Conservation (phyloP, 2,329 filamentous ascomycete species). For the Zymoseptoria passerinii region DNA sequence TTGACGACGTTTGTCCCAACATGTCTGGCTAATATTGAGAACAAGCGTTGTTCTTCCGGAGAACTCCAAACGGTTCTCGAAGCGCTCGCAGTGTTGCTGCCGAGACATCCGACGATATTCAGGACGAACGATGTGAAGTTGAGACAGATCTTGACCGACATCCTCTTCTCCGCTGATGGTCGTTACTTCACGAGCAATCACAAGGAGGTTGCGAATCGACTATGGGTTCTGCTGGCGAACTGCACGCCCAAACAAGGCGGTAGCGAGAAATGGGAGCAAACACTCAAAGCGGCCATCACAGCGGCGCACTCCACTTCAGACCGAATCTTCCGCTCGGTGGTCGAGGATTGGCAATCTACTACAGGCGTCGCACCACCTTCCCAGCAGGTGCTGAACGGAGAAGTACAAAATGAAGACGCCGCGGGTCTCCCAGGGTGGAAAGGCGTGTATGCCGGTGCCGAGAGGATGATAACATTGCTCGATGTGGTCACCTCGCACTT, state of each 20-base stretch:
- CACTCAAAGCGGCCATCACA: slow-evolving; percentile 53
- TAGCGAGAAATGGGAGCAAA: slow-evolving; percentile 68
- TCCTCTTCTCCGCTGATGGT: slow-evolving; percentile 34
- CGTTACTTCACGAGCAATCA: slow-evolving; percentile 17
- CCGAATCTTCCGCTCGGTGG: slow-evolving; percentile 65
- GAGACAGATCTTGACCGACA: slow-evolving; percentile 14
- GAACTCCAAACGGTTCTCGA: slow-evolving; percentile 59
- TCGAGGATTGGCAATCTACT: slow-evolving; percentile 72
- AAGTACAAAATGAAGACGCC: slow-evolving; percentile 18
- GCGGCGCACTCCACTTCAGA: slow-evolving; percentile 65
- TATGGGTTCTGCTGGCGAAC: slow-evolving; percentile 65
- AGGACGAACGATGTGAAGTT: slow-evolving; percentile 67
- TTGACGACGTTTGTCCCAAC: slow-evolving; percentile 65
- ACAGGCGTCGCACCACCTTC: slow-evolving; percentile 33
- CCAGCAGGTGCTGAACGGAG: slow-evolving; percentile 13
- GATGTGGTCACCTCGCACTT: slow-evolving; percentile 57
- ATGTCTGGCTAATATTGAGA: slow-evolving; percentile 56
- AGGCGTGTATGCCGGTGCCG: slow-evolving; percentile 64
- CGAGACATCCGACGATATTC: slow-evolving; percentile 75
- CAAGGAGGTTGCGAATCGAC: slow-evolving; percentile 48
- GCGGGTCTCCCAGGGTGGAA: slow-evolving; percentile 59
- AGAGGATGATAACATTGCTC: slow-evolving; percentile 60
- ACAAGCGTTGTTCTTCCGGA: slow-evolving; percentile 26
- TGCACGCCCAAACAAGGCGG: slow-evolving; percentile 73
- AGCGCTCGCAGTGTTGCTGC: slow-evolving; percentile 62